A percentile compares a stretch with the other conserved stretches of the same genome.
phyloP scores from a whole-genome alignment of 192 early-diverging fungal genomes.

The Rhizophagus sp. region DNA sequence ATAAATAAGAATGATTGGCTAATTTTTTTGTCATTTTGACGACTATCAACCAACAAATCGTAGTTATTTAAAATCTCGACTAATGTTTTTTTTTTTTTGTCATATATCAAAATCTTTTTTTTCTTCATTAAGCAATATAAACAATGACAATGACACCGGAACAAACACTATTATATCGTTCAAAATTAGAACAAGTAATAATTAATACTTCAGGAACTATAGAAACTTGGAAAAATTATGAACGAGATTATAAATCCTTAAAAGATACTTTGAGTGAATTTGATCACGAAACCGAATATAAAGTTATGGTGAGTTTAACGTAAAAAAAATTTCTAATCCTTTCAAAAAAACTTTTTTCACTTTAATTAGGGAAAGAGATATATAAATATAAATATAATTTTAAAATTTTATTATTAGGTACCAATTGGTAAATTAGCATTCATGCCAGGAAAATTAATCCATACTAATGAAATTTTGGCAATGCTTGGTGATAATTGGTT shows the following conservation, averaged over 20 bases:
- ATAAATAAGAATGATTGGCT: no score
- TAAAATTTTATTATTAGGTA: constrained; percentile 45
- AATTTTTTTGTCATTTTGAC: no score
- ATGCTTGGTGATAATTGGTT: constrained; percentile 95
- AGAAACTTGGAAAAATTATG: constrained; percentile 57
- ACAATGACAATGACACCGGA: neutral
- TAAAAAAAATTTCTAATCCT: neutral
- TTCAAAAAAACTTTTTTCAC: neutral
- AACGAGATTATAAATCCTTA: constrained; percentile 57
- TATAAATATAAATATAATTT: no score
- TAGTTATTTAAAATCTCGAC: no score
- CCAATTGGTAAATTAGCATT: constrained; percentile 88
- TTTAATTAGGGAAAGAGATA: neutral
- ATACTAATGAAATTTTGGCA: constrained; percentile 92
- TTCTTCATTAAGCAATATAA: no score
- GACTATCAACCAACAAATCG: no score
- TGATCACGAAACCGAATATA: constrained; percentile 47
- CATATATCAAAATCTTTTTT: no score
- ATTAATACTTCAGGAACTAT: constrained; percentile 39
- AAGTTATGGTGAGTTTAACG: constrained; percentile 53
- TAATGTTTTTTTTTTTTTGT: no score
- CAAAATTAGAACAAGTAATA: constrained; percentile 44
- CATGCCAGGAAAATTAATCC: constrained; percentile 80
- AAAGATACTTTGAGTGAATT: constrained; percentile 46
- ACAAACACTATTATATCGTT: constrained; percentile 7